phyloP scores from a whole-genome alignment of 768 basidiomycete species.

The Paxillus involutus region DNA sequence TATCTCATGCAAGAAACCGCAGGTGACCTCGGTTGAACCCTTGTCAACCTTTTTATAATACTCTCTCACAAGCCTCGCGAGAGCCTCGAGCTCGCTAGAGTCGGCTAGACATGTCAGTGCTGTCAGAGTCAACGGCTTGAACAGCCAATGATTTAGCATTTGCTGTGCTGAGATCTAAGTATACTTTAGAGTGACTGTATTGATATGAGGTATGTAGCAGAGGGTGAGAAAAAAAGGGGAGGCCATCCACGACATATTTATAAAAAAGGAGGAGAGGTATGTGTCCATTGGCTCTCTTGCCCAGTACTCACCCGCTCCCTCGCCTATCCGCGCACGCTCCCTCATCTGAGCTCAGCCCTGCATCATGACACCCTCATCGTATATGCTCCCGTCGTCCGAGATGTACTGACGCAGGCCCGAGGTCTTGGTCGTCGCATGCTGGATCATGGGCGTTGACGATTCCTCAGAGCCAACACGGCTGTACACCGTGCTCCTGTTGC shows the following conservation, averaged over 20 bases:
- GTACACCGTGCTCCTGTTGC: slow-evolving; percentile 50
- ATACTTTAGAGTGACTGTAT: neutral
- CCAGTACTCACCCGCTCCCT: neutral
- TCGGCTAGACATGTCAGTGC: too few relatives aligned
- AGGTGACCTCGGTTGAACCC: too few relatives aligned
- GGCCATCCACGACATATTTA: slow-evolving; percentile 5
- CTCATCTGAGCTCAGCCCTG: slow-evolving; percentile 16
- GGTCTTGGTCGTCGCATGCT: slow-evolving; percentile 38
- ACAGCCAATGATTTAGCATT: neutral
- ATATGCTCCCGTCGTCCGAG: slow-evolving; percentile 49
- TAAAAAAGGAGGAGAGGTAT: slow-evolving; percentile 19
- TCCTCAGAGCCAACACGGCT: slow-evolving; percentile 54
- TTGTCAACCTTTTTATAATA: neutral
- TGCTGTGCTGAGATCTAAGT: slow-evolving; percentile 1
- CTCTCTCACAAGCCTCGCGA: too few relatives aligned
- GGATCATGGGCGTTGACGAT: slow-evolving; percentile 52
- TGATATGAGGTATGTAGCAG: slow-evolving; percentile 2
- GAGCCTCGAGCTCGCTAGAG: too few relatives aligned
- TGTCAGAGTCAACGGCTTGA: neutral
- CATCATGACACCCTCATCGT: slow-evolving; percentile 49
- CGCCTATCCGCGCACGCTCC: neutral
- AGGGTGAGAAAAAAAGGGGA: neutral
- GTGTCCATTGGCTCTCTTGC: neutral
- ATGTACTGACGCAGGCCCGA: slow-evolving; percentile 56
- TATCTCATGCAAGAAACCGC: neutral